A percentile compares a stretch with the other conserved stretches of the same genome.
These are phyloP conservation scores for Epichloe gansuensis DNA, from an alignment of 2,329 filamentous ascomycete species.

Conservation along the genomic window DNA sequence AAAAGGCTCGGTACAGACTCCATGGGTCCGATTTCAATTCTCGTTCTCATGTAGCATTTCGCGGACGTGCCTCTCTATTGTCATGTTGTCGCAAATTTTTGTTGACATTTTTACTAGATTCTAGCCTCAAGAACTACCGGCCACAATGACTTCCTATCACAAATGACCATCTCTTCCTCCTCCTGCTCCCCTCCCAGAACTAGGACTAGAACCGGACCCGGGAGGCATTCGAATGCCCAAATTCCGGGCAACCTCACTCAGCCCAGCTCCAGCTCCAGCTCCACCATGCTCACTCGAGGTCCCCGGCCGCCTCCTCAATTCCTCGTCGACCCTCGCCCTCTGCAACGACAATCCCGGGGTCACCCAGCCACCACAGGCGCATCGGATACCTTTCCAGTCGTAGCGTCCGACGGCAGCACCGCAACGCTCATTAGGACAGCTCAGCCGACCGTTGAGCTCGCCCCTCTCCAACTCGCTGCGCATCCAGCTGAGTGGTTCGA, in stretches of 20 bases:
- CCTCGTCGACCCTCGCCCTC: slow-evolving; percentile 69
- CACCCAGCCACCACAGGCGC: slow-evolving; percentile 82
- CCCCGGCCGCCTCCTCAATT: slow-evolving; percentile 17
- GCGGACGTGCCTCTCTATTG: too few species aligned
- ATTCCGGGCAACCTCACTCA: slow-evolving; percentile 8
- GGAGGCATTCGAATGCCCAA: slow-evolving; percentile 46
- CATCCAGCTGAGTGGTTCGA: slow-evolving; percentile 96
- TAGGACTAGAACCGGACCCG: slow-evolving; percentile 15
- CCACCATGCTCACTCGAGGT: too few species aligned
- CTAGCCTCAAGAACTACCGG: too few species aligned
- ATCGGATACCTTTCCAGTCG: slow-evolving; percentile 90
- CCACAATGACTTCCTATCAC: background rate
- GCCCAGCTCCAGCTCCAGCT: slow-evolving; percentile 8
- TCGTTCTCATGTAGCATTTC: too few species aligned
- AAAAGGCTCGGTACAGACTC: too few species aligned
- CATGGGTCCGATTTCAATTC: too few species aligned
- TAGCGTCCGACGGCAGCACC: slow-evolving; percentile 79
- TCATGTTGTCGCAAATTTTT: too few species aligned
- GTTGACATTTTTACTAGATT: too few species aligned
- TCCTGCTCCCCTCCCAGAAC: slow-evolving; percentile 11
- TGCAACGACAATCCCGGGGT: slow-evolving; percentile 82
- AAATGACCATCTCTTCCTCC: background rate
- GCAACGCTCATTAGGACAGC: slow-evolving; percentile 70
- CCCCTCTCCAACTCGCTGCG: slow-evolving; percentile 66
- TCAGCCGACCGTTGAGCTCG: slow-evolving; percentile 68